Evolutionary conservation across 805 yeast species (phyloP).

Genomic region (Teunomyces gatunensis): DNA sequence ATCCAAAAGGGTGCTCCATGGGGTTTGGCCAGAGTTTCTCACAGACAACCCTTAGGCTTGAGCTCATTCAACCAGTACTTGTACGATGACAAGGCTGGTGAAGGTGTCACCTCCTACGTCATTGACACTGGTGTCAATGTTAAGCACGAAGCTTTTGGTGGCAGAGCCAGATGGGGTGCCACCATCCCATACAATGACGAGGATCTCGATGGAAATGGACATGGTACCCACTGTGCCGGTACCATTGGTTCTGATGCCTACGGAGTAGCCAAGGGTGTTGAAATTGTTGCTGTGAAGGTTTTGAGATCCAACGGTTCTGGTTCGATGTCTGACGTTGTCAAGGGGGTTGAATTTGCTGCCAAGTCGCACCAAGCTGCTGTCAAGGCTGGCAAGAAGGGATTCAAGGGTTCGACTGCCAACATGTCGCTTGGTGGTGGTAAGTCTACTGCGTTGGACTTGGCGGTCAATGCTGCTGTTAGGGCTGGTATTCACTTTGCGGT

Average conservation of each 20-base stretch:
- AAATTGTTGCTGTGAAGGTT: conserved; percentile 80
- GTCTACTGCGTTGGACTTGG: conserved; percentile 54
- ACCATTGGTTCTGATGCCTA: conserved; percentile 77
- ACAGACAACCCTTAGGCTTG: conserved; percentile 66
- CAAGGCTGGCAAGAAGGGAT: conserved; percentile 35
- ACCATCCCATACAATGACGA: conserved; percentile 72
- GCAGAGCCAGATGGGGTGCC: conserved; percentile 84
- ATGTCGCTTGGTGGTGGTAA: conserved; percentile 63
- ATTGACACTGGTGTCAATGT: conserved; percentile 87
- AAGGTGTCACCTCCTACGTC: conserved; percentile 82
- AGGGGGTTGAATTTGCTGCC: conserved; percentile 84
- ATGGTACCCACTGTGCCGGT: conserved; percentile 98
- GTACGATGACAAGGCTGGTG: conserved; percentile 71
- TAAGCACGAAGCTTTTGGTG: conserved; percentile 73
- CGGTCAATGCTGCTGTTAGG: conserved; percentile 56
- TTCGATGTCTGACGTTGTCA: conserved; percentile 76
- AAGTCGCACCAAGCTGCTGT: conserved; percentile 58
- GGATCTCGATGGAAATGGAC: conserved; percentile 84
- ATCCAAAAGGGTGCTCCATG: conserved; percentile 86
- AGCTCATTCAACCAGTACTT: conserved; percentile 60
- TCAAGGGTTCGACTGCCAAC: conserved; percentile 61
- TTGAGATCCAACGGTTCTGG: conserved; percentile 82
- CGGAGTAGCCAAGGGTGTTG: conserved; percentile 83
- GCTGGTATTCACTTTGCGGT: conserved; percentile 60
- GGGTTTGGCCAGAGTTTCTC: conserved; percentile 91